Conservation (phyloP, 2,329 filamentous ascomycete genomes). For the Colletotrichum noveboracense region DNA sequence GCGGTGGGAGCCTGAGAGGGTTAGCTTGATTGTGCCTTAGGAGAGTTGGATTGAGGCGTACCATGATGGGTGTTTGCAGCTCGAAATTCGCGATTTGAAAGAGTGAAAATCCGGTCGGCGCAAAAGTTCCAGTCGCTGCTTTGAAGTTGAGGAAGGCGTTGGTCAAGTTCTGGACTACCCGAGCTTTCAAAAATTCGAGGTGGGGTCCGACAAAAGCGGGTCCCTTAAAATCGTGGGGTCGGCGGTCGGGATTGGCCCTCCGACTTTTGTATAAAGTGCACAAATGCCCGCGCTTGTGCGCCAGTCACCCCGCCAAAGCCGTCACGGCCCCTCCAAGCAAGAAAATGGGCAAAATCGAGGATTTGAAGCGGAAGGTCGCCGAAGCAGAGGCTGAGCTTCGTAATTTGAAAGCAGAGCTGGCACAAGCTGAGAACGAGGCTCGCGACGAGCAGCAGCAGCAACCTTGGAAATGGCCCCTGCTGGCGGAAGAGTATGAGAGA, state of each 20-base stretch:
- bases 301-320: not conserved
- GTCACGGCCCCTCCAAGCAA: not conserved
- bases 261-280: not conserved
- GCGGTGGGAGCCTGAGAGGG: slow-evolving; percentile 29
- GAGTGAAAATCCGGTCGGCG: not conserved
- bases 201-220: not conserved
- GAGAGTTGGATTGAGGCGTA: not conserved
- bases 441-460: not conserved
- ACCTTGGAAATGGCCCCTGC: slow-evolving; percentile 70
- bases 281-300: not conserved
- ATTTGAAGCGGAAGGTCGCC: slow-evolving; percentile 52
- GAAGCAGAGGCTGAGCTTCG: slow-evolving; percentile 53
- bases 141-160: not conserved
- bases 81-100: not conserved
- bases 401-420: slow-evolving; percentile 49
- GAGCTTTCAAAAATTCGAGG: slow-evolving; percentile 18
- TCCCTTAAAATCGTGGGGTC: not conserved
- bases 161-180: not conserved
- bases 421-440: slow-evolving; percentile 38
- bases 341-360: slow-evolving; percentile 44
- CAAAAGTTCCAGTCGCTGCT: not conserved
- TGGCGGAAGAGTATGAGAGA: slow-evolving; percentile 76
- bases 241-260: slow-evolving; percentile 7
- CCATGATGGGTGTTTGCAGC: not conserved
- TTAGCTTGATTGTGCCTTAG: not conserved